phyloP scores from a whole-genome alignment of 306 rosid species.

The Cicer bijugum region DNA sequence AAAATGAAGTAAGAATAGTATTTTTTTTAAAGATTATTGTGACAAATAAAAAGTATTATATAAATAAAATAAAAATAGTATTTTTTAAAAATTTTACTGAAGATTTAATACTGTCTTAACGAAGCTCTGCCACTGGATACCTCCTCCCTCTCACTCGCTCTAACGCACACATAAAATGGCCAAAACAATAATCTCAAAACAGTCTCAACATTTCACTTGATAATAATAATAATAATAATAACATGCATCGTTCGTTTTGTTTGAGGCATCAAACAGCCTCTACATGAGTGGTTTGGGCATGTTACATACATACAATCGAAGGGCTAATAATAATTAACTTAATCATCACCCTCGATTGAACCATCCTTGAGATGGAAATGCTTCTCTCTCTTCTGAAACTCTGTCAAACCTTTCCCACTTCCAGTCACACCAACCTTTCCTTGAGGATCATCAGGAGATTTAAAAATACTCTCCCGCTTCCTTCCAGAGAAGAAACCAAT shows the following conservation, averaged over 20 bases:
- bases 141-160: too few relatives aligned
- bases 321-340: constrained; percentile 40
- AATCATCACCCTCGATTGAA: constrained; percentile 72
- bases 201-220: constrained; percentile 33
- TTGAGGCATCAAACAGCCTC: constrained; percentile 26
- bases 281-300: constrained; percentile 39
- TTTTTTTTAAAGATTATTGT: too few relatives aligned
- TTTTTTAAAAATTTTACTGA: too few relatives aligned
- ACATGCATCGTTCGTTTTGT: constrained; percentile 21
- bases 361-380: constrained; percentile 98
- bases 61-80: too few relatives aligned
- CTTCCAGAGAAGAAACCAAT: constrained; percentile 91
- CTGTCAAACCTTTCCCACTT: constrained; percentile 98
- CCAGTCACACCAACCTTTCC: constrained; percentile 99
- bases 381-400: constrained; percentile 91
- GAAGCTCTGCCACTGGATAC: too few relatives aligned
- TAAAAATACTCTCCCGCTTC: constrained; percentile 95
- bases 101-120: too few relatives aligned
- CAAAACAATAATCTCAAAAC: not conserved
- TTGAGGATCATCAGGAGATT: constrained; percentile 91
- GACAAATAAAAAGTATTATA: too few relatives aligned
- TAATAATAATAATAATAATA: not conserved
- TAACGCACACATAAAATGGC: not conserved
- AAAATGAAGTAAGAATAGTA: too few relatives aligned
- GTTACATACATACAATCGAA: constrained; percentile 45